Base-by-base conservation (phyloP, 768 basidiomycete genomes). In the Phylloporus scabripes region DNA sequence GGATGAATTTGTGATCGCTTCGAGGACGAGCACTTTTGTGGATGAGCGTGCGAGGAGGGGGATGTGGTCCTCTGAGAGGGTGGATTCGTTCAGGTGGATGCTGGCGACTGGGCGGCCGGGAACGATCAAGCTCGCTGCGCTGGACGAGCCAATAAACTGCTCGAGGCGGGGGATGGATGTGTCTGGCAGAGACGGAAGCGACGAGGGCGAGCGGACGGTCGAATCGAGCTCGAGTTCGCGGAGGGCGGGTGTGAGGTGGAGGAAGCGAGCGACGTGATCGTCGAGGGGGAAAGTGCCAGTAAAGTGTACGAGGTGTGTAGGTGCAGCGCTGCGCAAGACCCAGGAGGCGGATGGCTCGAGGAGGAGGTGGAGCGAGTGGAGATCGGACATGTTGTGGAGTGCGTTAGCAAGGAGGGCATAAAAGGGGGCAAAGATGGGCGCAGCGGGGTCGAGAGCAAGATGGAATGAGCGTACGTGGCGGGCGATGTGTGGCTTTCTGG, bases 31-130 rank as follows among this genome's bases (percentile, higher is more conserved):
- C 34, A 88, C 68, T 50, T 70, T 72, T 14, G 74, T 70, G 28
- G 79, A 72, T 26, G 82, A 62, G 41, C 60, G 62, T 11, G 80
- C 73, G 41, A 87, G 72, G 24, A 67, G 67, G 39, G 70, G 70
- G 20, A 85, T 70, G 58, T 81, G 74, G 23, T 75, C 77, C 55
- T 80, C 78, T 20, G 76, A 71, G 53, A 87, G 67, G 64, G 80
- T 78, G 26, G 80, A 74, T n/a, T 73, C 77, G 50, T 74, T 76
- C 48, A 89, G 74, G 62, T 81, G 78, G 42, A 89, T 73, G 59
- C 74, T 75, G 52, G 77, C 69, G 33, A 88, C 73, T 9, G 87
- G 85, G 18, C 86, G 78, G 14, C 81, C 79, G 38, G 83, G 83
- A 3, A 85, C 74, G 57, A 88, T 67, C 21, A 69, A 64, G 45